Evolutionary conservation across 768 basidiomycete genomes (phyloP).

Genomic region (Psilocybe azurescens): DNA sequence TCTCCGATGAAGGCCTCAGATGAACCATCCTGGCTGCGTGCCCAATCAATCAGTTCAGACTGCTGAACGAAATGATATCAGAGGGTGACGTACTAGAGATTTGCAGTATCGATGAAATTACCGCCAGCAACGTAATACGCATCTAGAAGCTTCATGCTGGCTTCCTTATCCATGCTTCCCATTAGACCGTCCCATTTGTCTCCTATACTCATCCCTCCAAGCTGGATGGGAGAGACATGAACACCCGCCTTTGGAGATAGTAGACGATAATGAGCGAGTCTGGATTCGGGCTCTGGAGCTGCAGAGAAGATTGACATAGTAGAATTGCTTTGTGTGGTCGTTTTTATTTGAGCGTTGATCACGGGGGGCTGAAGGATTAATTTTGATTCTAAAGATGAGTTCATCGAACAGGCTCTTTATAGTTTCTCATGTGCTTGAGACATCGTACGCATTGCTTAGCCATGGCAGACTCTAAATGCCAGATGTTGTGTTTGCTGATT

Average conservation of each 20-base stretch:
- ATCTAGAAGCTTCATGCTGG: constrained; percentile 51
- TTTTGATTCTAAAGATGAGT: neutral
- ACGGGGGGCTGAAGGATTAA: neutral
- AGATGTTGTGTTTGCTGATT: too few relatives aligned
- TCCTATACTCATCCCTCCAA: constrained; percentile 50
- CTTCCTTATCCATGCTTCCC: constrained; percentile 47
- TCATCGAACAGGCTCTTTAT: too few relatives aligned
- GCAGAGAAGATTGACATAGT: neutral
- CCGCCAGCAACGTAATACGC: constrained; percentile 48
- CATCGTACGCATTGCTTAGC: too few relatives aligned
- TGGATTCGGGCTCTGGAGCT: constrained; percentile 13
- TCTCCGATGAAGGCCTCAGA: constrained; percentile 61
- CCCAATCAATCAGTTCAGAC: too few relatives aligned
- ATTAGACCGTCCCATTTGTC: constrained; percentile 38
- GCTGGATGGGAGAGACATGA: constrained; percentile 47
- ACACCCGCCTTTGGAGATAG: constrained; percentile 43
- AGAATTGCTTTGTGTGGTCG: too few relatives aligned
- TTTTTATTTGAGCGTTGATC: too few relatives aligned
- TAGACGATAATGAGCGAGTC: constrained; percentile 39
- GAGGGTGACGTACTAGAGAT: constrained; percentile 39
- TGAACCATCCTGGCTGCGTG: constrained; percentile 49
- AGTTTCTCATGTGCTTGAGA: too few relatives aligned
- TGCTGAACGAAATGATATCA: constrained; percentile 15
- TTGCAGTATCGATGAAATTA: constrained; percentile 57
- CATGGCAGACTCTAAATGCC: too few relatives aligned